Evolutionary conservation across 2,329 filamentous ascomycete genomes (phyloP), one percentile per base, ranked within the genome.

Genomic region (Aspergillus uvarum): DNA sequence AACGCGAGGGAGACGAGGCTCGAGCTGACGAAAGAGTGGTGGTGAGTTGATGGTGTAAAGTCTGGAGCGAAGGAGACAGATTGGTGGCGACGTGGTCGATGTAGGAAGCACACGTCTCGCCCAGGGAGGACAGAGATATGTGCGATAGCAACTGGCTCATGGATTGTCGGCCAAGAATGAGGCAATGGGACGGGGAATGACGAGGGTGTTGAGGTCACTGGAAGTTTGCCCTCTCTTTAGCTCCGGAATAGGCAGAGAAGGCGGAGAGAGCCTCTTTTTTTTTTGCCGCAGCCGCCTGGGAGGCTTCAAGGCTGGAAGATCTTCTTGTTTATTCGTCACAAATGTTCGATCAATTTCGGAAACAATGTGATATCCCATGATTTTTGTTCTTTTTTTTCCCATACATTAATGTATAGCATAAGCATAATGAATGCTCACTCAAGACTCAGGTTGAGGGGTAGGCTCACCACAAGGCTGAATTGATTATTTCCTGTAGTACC

Each of bases 21-120:
- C 59, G 65, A 59, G 65, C 57, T 52, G 65, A 67, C 54, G 67
- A 58, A 56, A 69, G 62, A 59, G 61, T 64, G 59, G 68, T 64
- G 47, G 49, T 12, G 24, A 59, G 54, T 31, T 54, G 61, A 58
- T 69, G 71, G 61, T 72, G 69, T 52, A 76, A 65, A 48, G 71
- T 67, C 53, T 73, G 69, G 38, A 76, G 54, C 35, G 72, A 71
- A 22, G 67, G 56, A 51, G 74, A 72, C 32, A 76, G 62, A 54
- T 66, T 68, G 53, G 68, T 67, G 56, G 69, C 68, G 59, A 76
- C 63, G 59, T 72, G 72, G 57, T 74, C 72, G 59, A 77, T 59
- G 62, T 78, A 77, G 42, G 72, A 69, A 61, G 74, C 70, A 63
- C 74, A 75, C 68, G 74, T 76, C 71, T 77, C 73, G 68, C 74